A percentile compares a stretch with the other conserved stretches of the same genome.
phyloP scores from a whole-genome alignment of 805 yeast genomes.

The Kluyveromyces lactis region DNA sequence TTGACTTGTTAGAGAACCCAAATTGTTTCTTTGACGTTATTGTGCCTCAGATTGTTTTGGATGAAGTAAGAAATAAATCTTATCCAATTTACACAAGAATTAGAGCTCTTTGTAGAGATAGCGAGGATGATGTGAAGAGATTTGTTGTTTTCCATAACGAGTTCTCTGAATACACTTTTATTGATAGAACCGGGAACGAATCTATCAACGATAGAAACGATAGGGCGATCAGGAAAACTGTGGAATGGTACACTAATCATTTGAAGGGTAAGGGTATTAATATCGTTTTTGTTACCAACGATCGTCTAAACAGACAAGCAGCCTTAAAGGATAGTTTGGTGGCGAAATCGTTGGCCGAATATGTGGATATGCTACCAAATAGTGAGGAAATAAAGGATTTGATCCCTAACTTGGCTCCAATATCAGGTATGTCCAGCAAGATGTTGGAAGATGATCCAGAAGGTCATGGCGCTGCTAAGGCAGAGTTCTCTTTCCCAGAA shows the following conservation, averaged over 20 bases:
- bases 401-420: constrained; percentile 49
- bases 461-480: constrained; percentile 17
- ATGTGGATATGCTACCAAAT: constrained; percentile 62
- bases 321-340: constrained; percentile 46
- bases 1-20: constrained; percentile 76
- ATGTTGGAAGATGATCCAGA: too few relatives aligned
- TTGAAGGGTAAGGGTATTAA: constrained; percentile 37
- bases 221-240: constrained; percentile 72
- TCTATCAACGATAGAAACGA: constrained; percentile 85
- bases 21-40: constrained; percentile 80
- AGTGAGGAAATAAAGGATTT: constrained; percentile 69
- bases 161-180: constrained; percentile 64
- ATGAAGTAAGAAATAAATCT: constrained; percentile 83
- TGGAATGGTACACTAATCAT: constrained; percentile 67
- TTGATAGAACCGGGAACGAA: constrained; percentile 55
- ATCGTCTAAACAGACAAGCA: constrained; percentile 51
- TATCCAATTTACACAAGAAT: constrained; percentile 82
- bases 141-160: constrained; percentile 92
- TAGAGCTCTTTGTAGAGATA: constrained; percentile 59
- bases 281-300: constrained; percentile 66
- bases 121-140: constrained; percentile 56
- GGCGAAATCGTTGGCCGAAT: constrained; percentile 57
- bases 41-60: constrained; percentile 90
- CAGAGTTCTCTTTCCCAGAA: constrained; percentile 60
- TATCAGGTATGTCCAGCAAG: constrained; percentile 13